A percentile compares a stretch with the other conserved stretches of the same genome.
phyloP scores from a whole-genome alignment of 306 rosid genomes.

The Lathyrus sativus region DNA sequence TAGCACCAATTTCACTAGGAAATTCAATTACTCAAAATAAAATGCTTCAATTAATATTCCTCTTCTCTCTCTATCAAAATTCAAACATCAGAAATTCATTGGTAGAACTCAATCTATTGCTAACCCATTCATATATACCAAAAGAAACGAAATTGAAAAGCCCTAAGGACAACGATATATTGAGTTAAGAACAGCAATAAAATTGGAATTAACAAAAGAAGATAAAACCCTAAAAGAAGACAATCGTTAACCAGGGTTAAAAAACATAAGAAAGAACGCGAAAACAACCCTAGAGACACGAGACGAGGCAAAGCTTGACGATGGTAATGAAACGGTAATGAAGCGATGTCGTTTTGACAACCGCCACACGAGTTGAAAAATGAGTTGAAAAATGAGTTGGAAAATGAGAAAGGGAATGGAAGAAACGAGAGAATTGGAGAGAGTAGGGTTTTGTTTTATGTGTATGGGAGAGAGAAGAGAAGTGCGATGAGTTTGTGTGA shows the following conservation, averaged over 20 bases:
- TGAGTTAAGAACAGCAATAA: constrained; percentile 37
- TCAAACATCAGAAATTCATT: too few relatives aligned
- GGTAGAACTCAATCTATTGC: constrained; percentile 34
- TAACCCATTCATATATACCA: constrained; percentile 19
- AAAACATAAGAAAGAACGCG: background rate
- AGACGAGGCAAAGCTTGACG: constrained; percentile 46
- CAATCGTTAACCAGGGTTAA: constrained; percentile 54
- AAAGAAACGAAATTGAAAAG: constrained; percentile 32
- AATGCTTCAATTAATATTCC: constrained; percentile 30
- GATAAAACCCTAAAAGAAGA: too few relatives aligned
- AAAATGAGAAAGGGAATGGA: constrained; percentile 14
- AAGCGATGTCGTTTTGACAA: constrained; percentile 62
- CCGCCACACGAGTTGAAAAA: constrained; percentile 37
- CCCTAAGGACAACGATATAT: constrained; percentile 52
- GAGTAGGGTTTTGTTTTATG: constrained; percentile 61
- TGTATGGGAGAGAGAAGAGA: background rate
- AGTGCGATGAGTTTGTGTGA: constrained; percentile 47
- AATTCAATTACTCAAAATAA: constrained; percentile 14
- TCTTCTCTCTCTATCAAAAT: too few relatives aligned
- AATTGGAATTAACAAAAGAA: constrained; percentile 24
- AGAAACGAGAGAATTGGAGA: constrained; percentile 1
- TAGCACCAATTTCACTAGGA: constrained; percentile 6
- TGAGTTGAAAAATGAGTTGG: constrained; percentile 6
- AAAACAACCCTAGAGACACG: constrained; percentile 58
- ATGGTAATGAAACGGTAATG: constrained; percentile 44